Conservation (phyloP, 129 eudicot genomes). For the Scalesia atractyloides region DNA sequence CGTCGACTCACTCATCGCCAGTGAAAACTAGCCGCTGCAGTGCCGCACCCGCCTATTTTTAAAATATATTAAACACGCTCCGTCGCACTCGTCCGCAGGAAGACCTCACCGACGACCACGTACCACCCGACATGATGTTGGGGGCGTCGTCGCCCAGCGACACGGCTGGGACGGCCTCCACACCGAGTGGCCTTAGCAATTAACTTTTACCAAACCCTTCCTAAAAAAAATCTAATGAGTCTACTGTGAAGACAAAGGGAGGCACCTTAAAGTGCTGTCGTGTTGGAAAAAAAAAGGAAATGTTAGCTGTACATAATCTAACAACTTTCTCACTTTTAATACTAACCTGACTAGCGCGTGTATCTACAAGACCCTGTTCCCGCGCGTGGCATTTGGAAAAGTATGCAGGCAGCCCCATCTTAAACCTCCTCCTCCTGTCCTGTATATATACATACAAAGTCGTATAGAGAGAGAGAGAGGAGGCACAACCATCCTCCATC, state of each 20-base stretch:
- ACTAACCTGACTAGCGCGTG: constrained; percentile 10
- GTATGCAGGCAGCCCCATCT: background rate
- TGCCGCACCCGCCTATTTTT: no score
- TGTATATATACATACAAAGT: constrained; percentile 21
- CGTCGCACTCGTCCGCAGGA: no score
- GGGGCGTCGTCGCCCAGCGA: no score
- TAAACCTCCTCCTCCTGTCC: constrained; percentile 15
- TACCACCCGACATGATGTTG: no score
- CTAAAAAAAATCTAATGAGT: constrained; percentile 1
- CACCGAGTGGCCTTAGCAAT: no score
- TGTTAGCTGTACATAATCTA: constrained; percentile 6
- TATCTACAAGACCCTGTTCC: background rate
- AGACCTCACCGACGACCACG: no score
- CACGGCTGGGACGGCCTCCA: no score
- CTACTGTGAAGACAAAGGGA: constrained; percentile 6
- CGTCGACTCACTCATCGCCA: no score
- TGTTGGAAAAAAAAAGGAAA: background rate
- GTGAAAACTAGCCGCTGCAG: no score
- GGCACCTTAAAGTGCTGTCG: constrained; percentile 13
- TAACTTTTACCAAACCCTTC: no score
- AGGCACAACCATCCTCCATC: background rate
- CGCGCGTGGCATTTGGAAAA: background rate
- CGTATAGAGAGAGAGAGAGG: constrained; percentile 3
- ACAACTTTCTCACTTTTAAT: constrained; percentile 16
- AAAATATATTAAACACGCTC: no score